Evolutionary conservation across 148 eudicot genomes (phyloP), one percentile per base, ranked within the genome.

Genomic region (Agrostemma githago): DNA sequence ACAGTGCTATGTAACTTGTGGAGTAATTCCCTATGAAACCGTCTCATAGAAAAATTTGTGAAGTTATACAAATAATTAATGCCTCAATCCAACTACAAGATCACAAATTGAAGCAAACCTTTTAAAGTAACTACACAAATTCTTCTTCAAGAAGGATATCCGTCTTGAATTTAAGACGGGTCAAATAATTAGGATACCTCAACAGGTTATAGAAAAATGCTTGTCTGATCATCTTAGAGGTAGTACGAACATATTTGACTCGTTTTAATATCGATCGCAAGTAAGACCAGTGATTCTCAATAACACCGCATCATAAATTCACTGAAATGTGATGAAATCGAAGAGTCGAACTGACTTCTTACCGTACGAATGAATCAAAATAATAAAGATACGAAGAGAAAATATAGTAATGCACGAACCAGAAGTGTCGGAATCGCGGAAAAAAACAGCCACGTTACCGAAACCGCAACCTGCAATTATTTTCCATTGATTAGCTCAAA

Each of bases 401-500:
- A 8, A 7, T 60, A 34, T 51, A 51, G 15, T 51, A 62, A 62
- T 26, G 66, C 41, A 86, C 92, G 56, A 76, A 93, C 98, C 98
- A 89, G 82, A 71, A 93, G 87, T 14, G 94, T 72, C 5, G 98
- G 98, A 73, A 90, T 91, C 5, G 96, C 92, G 3, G 92, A 75
- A 78, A 82, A 85, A 71, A 93, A 90, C 16, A 93, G 86, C 90
- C 92, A 89, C 63, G 94, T 86, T 38, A 94, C 85, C 2, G 96
- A 93, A 39, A 88, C 67, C 57, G 92, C 93, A 73, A 88, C 79
- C 97, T 89, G 81, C 75, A 83, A 21, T 12, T 51, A 51, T 48
- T 48, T 48, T 12, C 54, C 54, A 48, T 48, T 15, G 14, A 51
- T 12, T 0, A 6, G 14, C 14, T 12, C 56, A 11, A 51, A 51